Base-by-base conservation (phyloP, 495 filamentous ascomycete species). In the Stereocaulon alpinum region DNA sequence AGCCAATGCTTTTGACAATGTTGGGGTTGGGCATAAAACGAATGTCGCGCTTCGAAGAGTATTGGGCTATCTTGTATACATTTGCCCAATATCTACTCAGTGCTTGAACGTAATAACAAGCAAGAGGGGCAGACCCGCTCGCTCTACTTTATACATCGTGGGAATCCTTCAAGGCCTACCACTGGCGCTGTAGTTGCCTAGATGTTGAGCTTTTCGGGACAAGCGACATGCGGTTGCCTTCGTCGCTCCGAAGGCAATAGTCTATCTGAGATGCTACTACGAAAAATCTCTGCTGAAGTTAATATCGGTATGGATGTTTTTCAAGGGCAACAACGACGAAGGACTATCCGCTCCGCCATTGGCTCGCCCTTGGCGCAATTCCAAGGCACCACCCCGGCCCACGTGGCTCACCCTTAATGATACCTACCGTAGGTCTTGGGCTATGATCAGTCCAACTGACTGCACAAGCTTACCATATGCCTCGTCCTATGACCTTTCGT, bases 281-380 rank as follows among this genome's bases (percentile, higher is more conserved):
- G 47, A 18, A n/a, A 20, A n/a, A 30, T 30, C 24, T 50, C 27
- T 30, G 6, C 17, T 18, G 14, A 50, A 30, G 11, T 7, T 17
- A 3, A 27, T 14, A 30, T 30, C 18, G 47, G 30, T 6, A 3
- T 11, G 27, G 27, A 30, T 18, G 14, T 7, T 3, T 50, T 17
- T 50, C n/a, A 24, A 56, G 24, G 40, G 12, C 29, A 9, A n/a
- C n/a, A 44, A 24, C n/a, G 37, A 56, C 3, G 15, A 56, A 5
- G 30, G 11, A 32, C 11, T 29, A 6, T 52, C 14, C 40, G 40
- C 53, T 43, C n/a, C 27, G 40, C 53, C 27, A 9, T 47, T 40
- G 55, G 41, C 18, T 51, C 49, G 49, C 41, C 37, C 55, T 55
- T 55, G 52, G 52, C 37, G 14, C 52, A 11, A n/a, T 53, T 20